A percentile compares a stretch with the other conserved stretches of the same genome.
These are phyloP conservation scores for Halophytophthora batemanensis DNA, from an alignment of 352 stramenopile species.

Conservation along the genomic window DNA sequence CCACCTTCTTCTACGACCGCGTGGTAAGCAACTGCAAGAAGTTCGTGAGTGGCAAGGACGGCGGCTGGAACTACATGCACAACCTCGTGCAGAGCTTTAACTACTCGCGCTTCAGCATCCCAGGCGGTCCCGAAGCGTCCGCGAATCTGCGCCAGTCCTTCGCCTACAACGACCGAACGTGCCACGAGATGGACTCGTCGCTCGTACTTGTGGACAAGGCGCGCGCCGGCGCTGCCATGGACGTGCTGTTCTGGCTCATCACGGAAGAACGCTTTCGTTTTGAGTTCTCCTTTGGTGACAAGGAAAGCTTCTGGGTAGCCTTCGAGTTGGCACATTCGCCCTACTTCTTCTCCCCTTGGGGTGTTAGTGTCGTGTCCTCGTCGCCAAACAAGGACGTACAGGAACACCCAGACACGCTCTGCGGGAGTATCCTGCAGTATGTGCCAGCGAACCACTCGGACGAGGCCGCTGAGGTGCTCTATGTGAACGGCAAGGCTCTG, in stretches of 20 bases:
- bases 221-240: slow-evolving; percentile 5
- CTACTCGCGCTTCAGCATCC: slow-evolving; percentile 29
- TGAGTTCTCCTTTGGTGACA: slow-evolving; percentile 22
- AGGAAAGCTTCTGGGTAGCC: slow-evolving; percentile 27
- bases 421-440: slow-evolving; percentile 24
- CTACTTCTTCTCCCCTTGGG: slow-evolving; percentile 29
- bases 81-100: slow-evolving; percentile 31
- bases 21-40: slow-evolving; percentile 27
- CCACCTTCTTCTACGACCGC: slow-evolving; percentile 51
- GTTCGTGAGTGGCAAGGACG: slow-evolving; percentile 25
- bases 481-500: slow-evolving; percentile 37
- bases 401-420: slow-evolving; percentile 16
- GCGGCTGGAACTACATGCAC: slow-evolving; percentile 24
- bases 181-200: slow-evolving; percentile 51
- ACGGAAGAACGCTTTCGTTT: slow-evolving; percentile 10
- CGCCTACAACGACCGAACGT: slow-evolving; percentile 29
- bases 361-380: slow-evolving; percentile 11
- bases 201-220: slow-evolving; percentile 34
- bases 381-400: slow-evolving; percentile 12
- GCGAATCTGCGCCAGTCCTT: slow-evolving; percentile 27
- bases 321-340: slow-evolving; percentile 19
- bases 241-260: slow-evolving; percentile 14
- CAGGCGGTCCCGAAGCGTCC: slow-evolving; percentile 7
- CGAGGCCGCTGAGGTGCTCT: slow-evolving; percentile 19
- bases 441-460: slow-evolving; percentile 6